phyloP scores from a whole-genome alignment of 257 asterid species.

The Dorcoceras hygrometricum region DNA sequence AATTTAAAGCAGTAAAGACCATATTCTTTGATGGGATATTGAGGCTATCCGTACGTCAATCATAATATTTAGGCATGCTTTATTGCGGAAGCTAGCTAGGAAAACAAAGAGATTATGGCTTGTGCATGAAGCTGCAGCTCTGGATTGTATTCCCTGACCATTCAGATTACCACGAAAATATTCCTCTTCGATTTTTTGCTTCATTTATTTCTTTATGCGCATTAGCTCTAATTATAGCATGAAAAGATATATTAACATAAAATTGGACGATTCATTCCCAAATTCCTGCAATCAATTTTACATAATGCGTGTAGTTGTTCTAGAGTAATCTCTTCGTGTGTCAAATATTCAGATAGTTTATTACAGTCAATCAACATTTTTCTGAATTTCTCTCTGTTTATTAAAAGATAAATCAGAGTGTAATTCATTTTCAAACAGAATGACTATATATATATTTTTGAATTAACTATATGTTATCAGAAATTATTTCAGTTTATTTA shows the following conservation, averaged over 20 bases:
- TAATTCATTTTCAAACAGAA: not conserved
- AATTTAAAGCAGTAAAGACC: not conserved
- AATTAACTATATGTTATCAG: too few relatives aligned
- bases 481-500: too few relatives aligned
- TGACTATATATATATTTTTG: too few relatives aligned
- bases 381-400: not conserved
- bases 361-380: too few relatives aligned
- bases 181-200: not conserved
- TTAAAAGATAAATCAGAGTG: not conserved
- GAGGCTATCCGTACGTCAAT: not conserved
- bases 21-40: too few relatives aligned
- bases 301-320: not conserved
- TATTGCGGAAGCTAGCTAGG: not conserved
- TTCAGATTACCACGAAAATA: not conserved
- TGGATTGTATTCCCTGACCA: not conserved
- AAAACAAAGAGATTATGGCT: not conserved
- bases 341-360: too few relatives aligned
- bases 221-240: not conserved
- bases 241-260: too few relatives aligned
- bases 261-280: too few relatives aligned
- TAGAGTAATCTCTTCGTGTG: not conserved
- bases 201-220: too few relatives aligned
- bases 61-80: not conserved
- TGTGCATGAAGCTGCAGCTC: not conserved
- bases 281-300: too few relatives aligned